Evolutionary conservation across 2,329 filamentous ascomycete species (phyloP).

Genomic region (Paramyrothecium roridum): DNA sequence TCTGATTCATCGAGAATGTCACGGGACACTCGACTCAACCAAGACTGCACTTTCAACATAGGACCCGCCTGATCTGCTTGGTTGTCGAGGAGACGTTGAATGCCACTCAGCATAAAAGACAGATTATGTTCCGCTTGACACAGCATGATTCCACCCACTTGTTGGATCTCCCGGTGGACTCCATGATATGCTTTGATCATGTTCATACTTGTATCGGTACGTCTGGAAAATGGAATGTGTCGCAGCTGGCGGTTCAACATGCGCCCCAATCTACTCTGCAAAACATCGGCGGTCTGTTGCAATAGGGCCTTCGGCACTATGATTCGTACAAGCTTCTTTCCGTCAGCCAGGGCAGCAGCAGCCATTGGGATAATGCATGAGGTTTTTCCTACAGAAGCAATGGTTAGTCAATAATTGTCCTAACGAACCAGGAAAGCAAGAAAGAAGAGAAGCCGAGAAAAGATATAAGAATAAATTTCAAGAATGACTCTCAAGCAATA

Average conservation of each 20-base stretch:
- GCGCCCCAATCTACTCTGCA: conserved; percentile 53
- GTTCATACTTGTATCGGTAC: conserved; percentile 25
- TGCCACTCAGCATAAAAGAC: conserved; percentile 61
- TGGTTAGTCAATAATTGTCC: background rate
- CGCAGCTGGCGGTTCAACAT: conserved; percentile 49
- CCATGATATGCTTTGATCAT: conserved; percentile 27
- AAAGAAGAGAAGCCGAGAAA: conserved; percentile 18
- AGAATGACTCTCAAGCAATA: too few species aligned
- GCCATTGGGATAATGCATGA: conserved; percentile 54
- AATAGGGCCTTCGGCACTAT: conserved; percentile 57
- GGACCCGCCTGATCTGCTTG: conserved; percentile 36
- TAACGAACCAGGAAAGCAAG: conserved; percentile 23
- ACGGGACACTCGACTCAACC: conserved; percentile 46
- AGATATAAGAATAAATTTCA: too few species aligned
- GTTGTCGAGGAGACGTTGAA: conserved; percentile 53
- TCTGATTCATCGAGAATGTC: conserved; percentile 67
- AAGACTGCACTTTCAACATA: conserved; percentile 51
- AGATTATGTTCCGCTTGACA: conserved; percentile 61
- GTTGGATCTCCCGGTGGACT: conserved; percentile 35
- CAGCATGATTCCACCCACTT: conserved; percentile 50
- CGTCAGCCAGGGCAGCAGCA: conserved; percentile 40
- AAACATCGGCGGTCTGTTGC: conserved; percentile 53
- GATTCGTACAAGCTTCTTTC: conserved; percentile 46
- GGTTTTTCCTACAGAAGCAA: conserved; percentile 44
- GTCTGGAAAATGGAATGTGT: conserved; percentile 57